A percentile compares a stretch with the other conserved stretches of the same genome.
Evolutionary conservation across 2,329 filamentous ascomycete species (phyloP).

Genomic region (Cladosporium halotolerans): DNA sequence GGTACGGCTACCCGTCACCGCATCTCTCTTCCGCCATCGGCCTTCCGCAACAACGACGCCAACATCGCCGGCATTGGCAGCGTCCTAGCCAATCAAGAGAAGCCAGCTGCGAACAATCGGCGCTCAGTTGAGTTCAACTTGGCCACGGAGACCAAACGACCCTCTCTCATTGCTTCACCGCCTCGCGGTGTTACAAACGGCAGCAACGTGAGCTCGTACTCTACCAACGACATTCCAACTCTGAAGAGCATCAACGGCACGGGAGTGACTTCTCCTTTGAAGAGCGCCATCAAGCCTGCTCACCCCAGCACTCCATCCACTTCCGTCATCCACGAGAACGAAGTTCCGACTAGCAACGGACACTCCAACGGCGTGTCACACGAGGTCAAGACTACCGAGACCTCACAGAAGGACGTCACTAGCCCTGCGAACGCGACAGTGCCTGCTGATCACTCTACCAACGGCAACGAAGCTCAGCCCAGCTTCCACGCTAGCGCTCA

Average conservation of each 20-base stretch:
- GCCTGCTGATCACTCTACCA: conserved; percentile 35
- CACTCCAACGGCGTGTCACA: conserved; percentile 55
- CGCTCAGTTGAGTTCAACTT: conserved; percentile 44
- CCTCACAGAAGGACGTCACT: conserved; percentile 56
- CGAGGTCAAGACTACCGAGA: neutral
- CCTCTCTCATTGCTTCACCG: conserved; percentile 50
- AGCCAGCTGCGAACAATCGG: conserved; percentile 36
- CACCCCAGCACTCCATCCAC: conserved; percentile 39
- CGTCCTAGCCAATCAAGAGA: conserved; percentile 36
- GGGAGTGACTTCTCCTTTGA: conserved; percentile 21
- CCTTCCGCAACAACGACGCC: conserved; percentile 27
- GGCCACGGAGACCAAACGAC: conserved; percentile 39
- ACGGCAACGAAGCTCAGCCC: conserved; percentile 55
- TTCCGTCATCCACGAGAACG: conserved; percentile 61
- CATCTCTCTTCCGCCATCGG: conserved; percentile 32
- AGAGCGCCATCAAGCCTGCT: conserved; percentile 18
- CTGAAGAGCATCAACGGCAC: conserved; percentile 59
- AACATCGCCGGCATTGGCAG: conserved; percentile 34
- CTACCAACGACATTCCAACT: conserved; percentile 81
- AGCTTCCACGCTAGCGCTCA: conserved; percentile 73
- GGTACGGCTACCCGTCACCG: conserved; percentile 43
- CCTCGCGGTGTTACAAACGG: conserved; percentile 52
- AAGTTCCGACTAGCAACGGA: conserved; percentile 57
- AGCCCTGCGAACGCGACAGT: conserved; percentile 33
- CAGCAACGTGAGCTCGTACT: conserved; percentile 74